Percentiles rank a stretch among this genome's conserved stretches.
Conservation (phyloP, 2,329 filamentous ascomycete genomes). For the Corynespora cassiicola region DNA sequence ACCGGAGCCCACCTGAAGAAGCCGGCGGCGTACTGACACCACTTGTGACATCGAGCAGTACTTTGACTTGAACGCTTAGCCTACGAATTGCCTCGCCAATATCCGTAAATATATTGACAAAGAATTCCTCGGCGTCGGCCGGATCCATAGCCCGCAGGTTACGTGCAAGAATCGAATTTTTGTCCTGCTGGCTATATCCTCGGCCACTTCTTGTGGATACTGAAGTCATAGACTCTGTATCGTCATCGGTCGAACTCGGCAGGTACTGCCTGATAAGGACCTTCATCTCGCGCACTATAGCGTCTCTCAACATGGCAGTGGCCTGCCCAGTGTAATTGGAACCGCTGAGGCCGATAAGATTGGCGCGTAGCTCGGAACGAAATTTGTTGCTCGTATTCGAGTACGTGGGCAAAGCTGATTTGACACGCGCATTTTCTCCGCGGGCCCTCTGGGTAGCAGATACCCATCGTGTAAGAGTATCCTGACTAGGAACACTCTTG, state of each 20-base stretch:
- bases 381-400: conserved; percentile 74
- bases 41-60: conserved; percentile 92
- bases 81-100: conserved; percentile 87
- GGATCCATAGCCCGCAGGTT: conserved; percentile 85
- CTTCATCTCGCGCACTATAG: conserved; percentile 84
- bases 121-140: conserved; percentile 82
- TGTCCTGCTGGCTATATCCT: conserved; percentile 78
- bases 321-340: conserved; percentile 82
- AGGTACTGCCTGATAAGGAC: conserved; percentile 82
- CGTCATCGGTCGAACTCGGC: conserved; percentile 92
- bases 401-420: conserved; percentile 79
- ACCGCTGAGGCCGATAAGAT: conserved; percentile 79
- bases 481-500: conserved; percentile 70
- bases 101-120: conserved; percentile 82
- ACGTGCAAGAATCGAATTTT: conserved; percentile 83
- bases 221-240: conserved; percentile 88
- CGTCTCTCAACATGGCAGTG: conserved; percentile 82
- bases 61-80: conserved; percentile 88
- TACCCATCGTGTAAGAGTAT: conserved; percentile 86
- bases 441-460: conserved; percentile 75
- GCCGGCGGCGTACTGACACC: conserved; percentile 62
- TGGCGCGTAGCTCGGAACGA: conserved; percentile 72
- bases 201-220: conserved; percentile 77
- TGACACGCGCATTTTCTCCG: conserved; percentile 69
- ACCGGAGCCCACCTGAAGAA: conserved; percentile 48